Base-by-base conservation (phyloP, 345 rosid species). In the Linum tenue region DNA sequence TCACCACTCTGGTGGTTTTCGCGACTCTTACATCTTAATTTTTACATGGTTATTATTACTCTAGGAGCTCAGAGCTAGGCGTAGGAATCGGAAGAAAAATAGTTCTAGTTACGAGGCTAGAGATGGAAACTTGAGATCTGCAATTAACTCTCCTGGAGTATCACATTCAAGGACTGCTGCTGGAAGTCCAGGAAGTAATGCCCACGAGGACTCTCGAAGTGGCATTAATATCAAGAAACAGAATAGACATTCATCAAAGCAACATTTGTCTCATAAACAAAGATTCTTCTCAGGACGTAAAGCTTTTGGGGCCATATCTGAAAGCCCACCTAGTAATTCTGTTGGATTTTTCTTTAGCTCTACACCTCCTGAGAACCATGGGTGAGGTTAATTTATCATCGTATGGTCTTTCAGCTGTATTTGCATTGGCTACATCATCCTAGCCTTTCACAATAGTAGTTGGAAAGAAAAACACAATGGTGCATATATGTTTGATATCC, bases 311-410 rank as follows among this genome's bases (percentile, higher is more conserved):
- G 50, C 62, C 61, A 40, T 80, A 68, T 90, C 97, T 9, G 99
- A 94, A 85, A 90, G 96, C 75, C 99, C 97, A 14, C 99, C 99
- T 53, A 90, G 95, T 73, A 81, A 83, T 79, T 86, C 98, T 41
- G 85, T 94, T 62, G 99, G 99, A 66, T 94, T 76, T 81, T 94
- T 88, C 92, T 94, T 83, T 74, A 86, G 97, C 64, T 86, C 97
- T 64, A 94, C 97, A 3, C 96, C 99, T 66, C 99, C 99, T 53
- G 99, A 94, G 72, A 81, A 69, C 72, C 83, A 83, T 39, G 83
- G 97, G 99, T 94, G 66, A 80, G 97, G 81, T 65, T 42, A 39
- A 67, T 59, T 77, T 60, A 72, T 73, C 62, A 2, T 60, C 65
- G 38, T 40, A 41, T 35, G 62, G 57, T 6, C 31, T 22, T 43